Base-by-base conservation (phyloP, 805 yeast genomes). In the Cyberlindnera maclurae region DNA sequence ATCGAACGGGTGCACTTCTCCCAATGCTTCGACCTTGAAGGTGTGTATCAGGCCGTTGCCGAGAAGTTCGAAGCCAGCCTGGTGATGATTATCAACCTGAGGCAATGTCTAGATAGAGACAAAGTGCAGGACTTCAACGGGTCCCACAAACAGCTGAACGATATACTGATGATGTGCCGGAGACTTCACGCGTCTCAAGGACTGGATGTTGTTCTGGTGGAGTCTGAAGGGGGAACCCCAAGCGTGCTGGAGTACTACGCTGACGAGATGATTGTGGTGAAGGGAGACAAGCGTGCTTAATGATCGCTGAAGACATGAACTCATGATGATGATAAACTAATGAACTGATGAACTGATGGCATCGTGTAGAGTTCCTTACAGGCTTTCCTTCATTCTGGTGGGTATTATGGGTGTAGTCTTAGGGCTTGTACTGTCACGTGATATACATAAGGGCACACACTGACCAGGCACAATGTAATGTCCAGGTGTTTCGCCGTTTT, bases 11-110 rank as follows among this genome's bases (percentile, higher is more conserved):
- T 43, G 3, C 36, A 31, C 7, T 46, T 38, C 17, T 26, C 41
- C 1, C 33, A 43, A 15, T 46, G 50, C 30, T 41, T 42, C 27
- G 47, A 41, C 15, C n/a, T 43, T 3, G 10, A 29, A 4, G 43
- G 42, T 1, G 37, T 41, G 2, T 12, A 13, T 8, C 37, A 43
- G 12, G 26, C 37, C 2, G 4, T 45, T 4, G 26, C 22, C 5
- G 34, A 34, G 11, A 10, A 24, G 10, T 7, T 6, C 18, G 13
- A 9, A 26, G 13, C 11, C 9, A 13, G 22, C 16, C 9, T 35
- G 16, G 26, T 41, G 11, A 24, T 45, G 3, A 15, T 46, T 1
- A 5, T 41, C 10, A 45, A 45, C 12, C 13, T 41, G 2, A 35
- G 27, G 15, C 36, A 36, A 10, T 8, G 36, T 16, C 16, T 41